Conservation (phyloP, 2,329 filamentous ascomycete genomes). For the Epichloe scottii region DNA sequence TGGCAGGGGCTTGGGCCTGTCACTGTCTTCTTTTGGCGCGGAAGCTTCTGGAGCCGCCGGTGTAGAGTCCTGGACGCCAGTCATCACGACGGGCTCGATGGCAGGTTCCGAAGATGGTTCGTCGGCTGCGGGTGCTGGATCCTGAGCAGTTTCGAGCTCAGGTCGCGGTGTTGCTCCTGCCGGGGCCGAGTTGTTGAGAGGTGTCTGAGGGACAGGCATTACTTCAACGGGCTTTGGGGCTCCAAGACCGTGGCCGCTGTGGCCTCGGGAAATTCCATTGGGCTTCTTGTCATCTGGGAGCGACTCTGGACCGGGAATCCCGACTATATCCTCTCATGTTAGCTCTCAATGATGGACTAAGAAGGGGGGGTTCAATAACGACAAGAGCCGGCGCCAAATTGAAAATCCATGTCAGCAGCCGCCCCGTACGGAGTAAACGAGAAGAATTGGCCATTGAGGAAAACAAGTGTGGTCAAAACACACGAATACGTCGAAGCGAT, state of each 20-base stretch:
- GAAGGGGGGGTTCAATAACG: neutral
- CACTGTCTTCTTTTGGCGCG: constrained; percentile 1
- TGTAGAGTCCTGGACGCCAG: constrained; percentile 13
- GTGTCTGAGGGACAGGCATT: constrained; percentile 23
- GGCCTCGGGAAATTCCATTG: constrained; percentile 7
- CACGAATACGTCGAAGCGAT: neutral
- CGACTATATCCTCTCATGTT: constrained; percentile 12
- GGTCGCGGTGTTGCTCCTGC: constrained; percentile 23
- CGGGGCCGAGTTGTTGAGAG: constrained; percentile 21
- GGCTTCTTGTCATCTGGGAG: constrained; percentile 9
- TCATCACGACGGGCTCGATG: constrained; percentile 15
- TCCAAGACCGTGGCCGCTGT: constrained; percentile 9
- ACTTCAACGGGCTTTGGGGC: constrained; percentile 24
- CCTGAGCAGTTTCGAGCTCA: constrained; percentile 21
- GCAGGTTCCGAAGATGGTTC: constrained; percentile 12
- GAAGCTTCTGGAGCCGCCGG: constrained; percentile 11
- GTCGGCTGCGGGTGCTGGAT: constrained; percentile 6
- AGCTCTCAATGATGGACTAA: neutral
- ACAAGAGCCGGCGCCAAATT: neutral
- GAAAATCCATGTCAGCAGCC: neutral
- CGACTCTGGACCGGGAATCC: constrained; percentile 13
- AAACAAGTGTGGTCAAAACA: neutral
- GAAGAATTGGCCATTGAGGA: neutral
- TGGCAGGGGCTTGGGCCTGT: constrained; percentile 7
- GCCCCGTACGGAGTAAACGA: neutral